phyloP scores from a whole-genome alignment of 1,284 basidiomycete species.

The Neolentinus lepideus region DNA sequence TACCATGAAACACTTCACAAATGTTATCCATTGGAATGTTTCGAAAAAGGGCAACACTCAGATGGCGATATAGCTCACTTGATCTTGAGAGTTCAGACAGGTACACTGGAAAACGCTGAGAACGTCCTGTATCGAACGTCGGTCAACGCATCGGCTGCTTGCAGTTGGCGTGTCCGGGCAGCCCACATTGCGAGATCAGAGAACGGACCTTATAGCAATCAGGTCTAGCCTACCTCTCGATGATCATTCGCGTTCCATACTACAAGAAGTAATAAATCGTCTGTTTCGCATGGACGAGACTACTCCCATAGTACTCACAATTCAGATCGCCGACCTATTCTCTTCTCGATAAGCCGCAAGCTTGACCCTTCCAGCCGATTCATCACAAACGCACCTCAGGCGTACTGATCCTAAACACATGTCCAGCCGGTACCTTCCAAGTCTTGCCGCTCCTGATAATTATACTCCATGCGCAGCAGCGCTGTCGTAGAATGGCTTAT shows the following conservation, averaged over 20 bases:
- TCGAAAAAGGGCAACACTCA: no score
- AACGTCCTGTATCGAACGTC: conserved; percentile 5
- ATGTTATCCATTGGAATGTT: no score
- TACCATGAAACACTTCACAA: no score
- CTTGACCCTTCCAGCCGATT: not conserved
- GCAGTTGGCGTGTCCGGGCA: conserved; percentile 15
- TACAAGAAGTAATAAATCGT: not conserved
- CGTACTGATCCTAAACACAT: conserved; percentile 13
- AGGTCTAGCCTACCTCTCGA: not conserved
- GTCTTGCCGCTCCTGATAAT: conserved; percentile 12
- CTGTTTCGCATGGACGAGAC: not conserved
- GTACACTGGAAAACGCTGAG: conserved; percentile 16
- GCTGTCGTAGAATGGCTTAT: not conserved
- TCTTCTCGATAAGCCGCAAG: not conserved
- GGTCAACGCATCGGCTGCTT: conserved; percentile 13
- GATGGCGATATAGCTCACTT: conserved; percentile 2
- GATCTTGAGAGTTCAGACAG: conserved; percentile 13
- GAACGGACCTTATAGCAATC: no score
- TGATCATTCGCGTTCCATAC: conserved; percentile 2
- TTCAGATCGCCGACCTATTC: conserved; percentile 14
- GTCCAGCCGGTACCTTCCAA: conserved; percentile 11
- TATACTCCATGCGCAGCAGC: conserved; percentile 6
- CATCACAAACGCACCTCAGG: conserved; percentile 10
- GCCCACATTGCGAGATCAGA: conserved; percentile 17
- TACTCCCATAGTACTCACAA: no score